These are phyloP conservation scores for Calonectria montana DNA, from an alignment of 2,329 filamentous ascomycete species.

Conservation along the genomic window DNA sequence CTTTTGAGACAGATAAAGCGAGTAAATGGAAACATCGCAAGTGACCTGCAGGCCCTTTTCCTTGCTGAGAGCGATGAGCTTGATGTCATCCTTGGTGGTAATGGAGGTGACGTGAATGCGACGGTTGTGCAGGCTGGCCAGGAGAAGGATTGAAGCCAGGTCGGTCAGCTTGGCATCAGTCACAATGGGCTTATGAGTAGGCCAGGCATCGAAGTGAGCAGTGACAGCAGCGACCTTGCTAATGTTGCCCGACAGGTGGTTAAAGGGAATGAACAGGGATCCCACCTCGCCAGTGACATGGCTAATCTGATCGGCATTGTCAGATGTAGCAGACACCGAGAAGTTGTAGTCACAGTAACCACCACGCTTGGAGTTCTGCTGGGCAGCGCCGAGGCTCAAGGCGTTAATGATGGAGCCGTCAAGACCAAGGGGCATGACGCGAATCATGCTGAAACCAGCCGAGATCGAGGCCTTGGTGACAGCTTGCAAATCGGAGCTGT, in stretches of 20 bases:
- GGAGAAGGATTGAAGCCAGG: constrained; percentile 81
- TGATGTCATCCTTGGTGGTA: constrained; percentile 82
- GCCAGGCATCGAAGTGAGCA: constrained; percentile 83
- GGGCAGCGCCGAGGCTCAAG: constrained; percentile 76
- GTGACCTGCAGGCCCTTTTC: constrained; percentile 85
- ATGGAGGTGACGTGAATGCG: constrained; percentile 85
- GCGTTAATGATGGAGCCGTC: constrained; percentile 80
- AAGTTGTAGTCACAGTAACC: constrained; percentile 84
- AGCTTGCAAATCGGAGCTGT: constrained; percentile 74
- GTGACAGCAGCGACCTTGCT: constrained; percentile 85
- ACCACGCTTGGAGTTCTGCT: constrained; percentile 75
- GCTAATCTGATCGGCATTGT: constrained; percentile 80
- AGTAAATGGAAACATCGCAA: constrained; percentile 85
- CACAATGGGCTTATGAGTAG: constrained; percentile 80
- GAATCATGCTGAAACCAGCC: constrained; percentile 83
- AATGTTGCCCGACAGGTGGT: constrained; percentile 84
- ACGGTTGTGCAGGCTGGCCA: constrained; percentile 81
- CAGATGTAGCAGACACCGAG: constrained; percentile 78
- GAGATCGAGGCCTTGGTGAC: constrained; percentile 80
- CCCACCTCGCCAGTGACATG: constrained; percentile 79
- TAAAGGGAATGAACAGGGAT: constrained; percentile 86
- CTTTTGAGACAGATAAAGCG: constrained; percentile 77
- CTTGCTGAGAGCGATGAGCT: constrained; percentile 81
- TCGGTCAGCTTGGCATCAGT: constrained; percentile 86
- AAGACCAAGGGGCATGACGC: constrained; percentile 80